Evolutionary conservation across 2,329 filamentous ascomycete species (phyloP).

Genomic region (Aaosphaeria pasadenensis): DNA sequence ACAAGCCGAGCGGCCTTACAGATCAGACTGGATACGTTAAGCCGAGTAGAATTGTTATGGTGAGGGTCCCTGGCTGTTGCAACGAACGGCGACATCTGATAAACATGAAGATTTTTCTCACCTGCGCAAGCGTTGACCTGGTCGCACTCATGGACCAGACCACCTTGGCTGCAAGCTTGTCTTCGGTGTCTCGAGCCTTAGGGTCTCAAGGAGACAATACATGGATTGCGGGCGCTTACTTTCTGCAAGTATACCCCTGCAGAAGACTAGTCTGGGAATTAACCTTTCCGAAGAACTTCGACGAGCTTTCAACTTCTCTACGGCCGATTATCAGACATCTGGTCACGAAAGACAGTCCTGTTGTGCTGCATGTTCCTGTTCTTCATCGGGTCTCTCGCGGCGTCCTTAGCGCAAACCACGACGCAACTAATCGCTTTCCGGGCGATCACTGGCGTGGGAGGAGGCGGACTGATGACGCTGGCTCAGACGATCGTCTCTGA

Average conservation of each 20-base stretch:
- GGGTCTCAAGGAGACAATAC: slow-evolving; percentile 8
- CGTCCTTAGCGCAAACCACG: slow-evolving; percentile 20
- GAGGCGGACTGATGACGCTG: slow-evolving; percentile 54
- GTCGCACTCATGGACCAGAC: not conserved
- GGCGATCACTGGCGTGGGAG: slow-evolving; percentile 55
- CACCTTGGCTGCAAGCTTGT: not conserved
- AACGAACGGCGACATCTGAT: no score
- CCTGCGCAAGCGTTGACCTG: not conserved
- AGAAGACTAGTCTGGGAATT: not conserved
- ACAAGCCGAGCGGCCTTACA: no score
- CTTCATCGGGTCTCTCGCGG: slow-evolving; percentile 30
- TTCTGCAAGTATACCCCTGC: not conserved
- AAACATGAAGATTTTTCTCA: not conserved
- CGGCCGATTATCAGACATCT: slow-evolving; percentile 59
- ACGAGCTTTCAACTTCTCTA: slow-evolving; percentile 60
- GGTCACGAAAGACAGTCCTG: slow-evolving; percentile 52
- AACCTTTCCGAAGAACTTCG: slow-evolving; percentile 12
- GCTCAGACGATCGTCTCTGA: slow-evolving; percentile 38
- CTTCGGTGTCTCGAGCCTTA: slow-evolving; percentile 10
- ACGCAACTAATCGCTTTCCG: slow-evolving; percentile 30
- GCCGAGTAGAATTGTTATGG: not conserved
- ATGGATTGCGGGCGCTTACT: slow-evolving; percentile 8
- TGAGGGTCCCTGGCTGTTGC: no score
- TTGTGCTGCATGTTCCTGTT: slow-evolving; percentile 9
- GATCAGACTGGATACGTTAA: not conserved